Percentiles rank a stretch among this genome's conserved stretches.
These are phyloP conservation scores for Trametes elegans DNA, from an alignment of 768 basidiomycete species.

Conservation along the genomic window DNA sequence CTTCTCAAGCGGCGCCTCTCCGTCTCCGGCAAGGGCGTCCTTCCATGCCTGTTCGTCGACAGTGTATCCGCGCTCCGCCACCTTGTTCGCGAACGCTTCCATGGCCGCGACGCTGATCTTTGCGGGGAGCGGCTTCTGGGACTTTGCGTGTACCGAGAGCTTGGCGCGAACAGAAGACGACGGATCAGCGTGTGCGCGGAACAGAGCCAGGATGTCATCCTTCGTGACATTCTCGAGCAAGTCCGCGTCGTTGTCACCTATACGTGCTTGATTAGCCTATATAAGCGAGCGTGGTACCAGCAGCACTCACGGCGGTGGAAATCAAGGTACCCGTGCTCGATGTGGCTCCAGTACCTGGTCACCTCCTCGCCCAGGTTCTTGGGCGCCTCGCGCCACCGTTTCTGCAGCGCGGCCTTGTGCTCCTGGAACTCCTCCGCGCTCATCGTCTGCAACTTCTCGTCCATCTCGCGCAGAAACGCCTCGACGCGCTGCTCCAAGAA, in stretches of 20 bases:
- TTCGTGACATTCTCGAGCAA: conserved; percentile 65
- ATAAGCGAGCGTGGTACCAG: neutral
- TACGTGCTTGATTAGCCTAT: neutral
- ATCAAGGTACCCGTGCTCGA: conserved; percentile 81
- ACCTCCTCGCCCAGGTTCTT: conserved; percentile 89
- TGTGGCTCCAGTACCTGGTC: conserved; percentile 62
- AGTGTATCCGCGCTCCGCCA: conserved; percentile 47
- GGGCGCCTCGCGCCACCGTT: conserved; percentile 78
- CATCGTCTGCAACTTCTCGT: conserved; percentile 66
- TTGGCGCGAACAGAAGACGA: conserved; percentile 71
- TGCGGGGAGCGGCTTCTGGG: conserved; percentile 58
- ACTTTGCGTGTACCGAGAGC: conserved; percentile 78
- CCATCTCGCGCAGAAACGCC: conserved; percentile 79
- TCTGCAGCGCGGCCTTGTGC: conserved; percentile 74
- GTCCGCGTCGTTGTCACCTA: conserved; percentile 74
- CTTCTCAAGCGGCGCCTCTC: conserved; percentile 53
- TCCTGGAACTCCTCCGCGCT: conserved; percentile 67
- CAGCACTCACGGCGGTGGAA: conserved; percentile 73
- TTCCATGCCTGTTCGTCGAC: conserved; percentile 52
- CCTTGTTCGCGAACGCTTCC: conserved; percentile 54
- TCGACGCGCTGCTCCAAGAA: conserved; percentile 90
- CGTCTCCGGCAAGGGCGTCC: conserved; percentile 47
- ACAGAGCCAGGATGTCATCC: conserved; percentile 70
- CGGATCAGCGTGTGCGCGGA: conserved; percentile 67
- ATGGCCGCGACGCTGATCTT: conserved; percentile 65